A percentile compares a stretch with the other conserved stretches of the same genome.
Conservation (phyloP, 208 protist species). For the Wallacemonas rigidus region DNA sequence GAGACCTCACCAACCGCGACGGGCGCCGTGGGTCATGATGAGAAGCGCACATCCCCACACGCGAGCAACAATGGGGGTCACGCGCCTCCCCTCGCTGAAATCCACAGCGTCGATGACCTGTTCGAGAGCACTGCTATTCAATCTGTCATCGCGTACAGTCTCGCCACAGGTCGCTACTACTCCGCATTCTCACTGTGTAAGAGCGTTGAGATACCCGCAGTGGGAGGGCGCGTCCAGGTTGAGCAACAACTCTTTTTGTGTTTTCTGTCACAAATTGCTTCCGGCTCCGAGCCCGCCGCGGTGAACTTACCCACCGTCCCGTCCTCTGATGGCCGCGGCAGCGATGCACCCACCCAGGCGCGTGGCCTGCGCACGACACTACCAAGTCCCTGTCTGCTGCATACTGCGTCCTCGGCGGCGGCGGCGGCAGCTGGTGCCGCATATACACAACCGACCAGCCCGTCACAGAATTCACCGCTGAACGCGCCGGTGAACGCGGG, state of each 20-base stretch:
- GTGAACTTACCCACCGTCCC: background rate
- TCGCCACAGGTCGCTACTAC: slow-evolving; percentile 33
- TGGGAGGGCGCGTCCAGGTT: background rate
- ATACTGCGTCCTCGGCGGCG: background rate
- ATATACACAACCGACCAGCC: background rate
- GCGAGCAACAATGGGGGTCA: background rate
- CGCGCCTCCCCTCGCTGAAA: slow-evolving; percentile 3
- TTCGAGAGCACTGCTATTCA: slow-evolving; percentile 17
- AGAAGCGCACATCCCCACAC: background rate
- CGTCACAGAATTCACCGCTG: too few relatives aligned
- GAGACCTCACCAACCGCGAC: too few relatives aligned
- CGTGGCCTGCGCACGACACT: background rate
- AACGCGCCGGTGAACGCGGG: too few relatives aligned
- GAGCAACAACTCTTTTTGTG: slow-evolving; percentile 5
- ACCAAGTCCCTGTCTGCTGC: slow-evolving; percentile 9
- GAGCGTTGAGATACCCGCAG: background rate
- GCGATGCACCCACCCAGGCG: background rate
- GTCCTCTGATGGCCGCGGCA: background rate
- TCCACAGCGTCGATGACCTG: slow-evolving; percentile 23
- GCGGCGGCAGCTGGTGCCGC: background rate
- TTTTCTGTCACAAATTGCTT: slow-evolving; percentile 1
- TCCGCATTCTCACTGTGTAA: slow-evolving; percentile 25
- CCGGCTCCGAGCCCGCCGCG: background rate
- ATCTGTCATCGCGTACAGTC: slow-evolving; percentile 31
- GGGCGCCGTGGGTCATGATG: too few relatives aligned